Conservation (phyloP, 805 yeast species). For the Komagataella kurtzmanii region DNA sequence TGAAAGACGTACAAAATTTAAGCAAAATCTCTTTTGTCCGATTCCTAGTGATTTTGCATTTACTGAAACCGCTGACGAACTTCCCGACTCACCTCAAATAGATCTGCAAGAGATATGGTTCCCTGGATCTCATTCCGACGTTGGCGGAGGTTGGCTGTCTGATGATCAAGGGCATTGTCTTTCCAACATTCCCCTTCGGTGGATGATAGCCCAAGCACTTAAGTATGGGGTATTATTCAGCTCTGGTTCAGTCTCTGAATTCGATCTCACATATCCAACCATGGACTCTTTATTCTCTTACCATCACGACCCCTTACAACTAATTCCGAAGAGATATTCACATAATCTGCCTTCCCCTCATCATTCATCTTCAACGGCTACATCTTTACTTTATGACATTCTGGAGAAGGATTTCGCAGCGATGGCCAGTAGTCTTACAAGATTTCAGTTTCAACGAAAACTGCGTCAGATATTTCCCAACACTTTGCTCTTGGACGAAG, state of each 20-base stretch:
- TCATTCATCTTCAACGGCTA: not conserved
- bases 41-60: slow-evolving; percentile 5
- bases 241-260: slow-evolving; percentile 23
- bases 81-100: slow-evolving; percentile 5
- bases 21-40: slow-evolving; percentile 39
- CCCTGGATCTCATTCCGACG: slow-evolving; percentile 57
- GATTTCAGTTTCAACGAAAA: not conserved
- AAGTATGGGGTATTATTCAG: slow-evolving; percentile 36
- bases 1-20: slow-evolving; percentile 52
- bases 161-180: slow-evolving; percentile 29
- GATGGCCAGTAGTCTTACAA: not conserved
- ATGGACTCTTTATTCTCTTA: slow-evolving; percentile 30
- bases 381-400: not conserved
- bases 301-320: slow-evolving; percentile 33
- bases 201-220: slow-evolving; percentile 46
- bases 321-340: not conserved
- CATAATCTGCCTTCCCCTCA: not conserved
- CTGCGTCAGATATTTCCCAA: slow-evolving; percentile 3
- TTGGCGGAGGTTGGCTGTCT: slow-evolving; percentile 55
- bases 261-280: slow-evolving; percentile 24
- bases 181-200: slow-evolving; percentile 40
- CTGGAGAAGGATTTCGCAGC: not conserved
- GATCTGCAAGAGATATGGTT: slow-evolving; percentile 48
- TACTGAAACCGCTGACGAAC: not conserved
- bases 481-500: slow-evolving; percentile 2